These are phyloP conservation scores for Microbotryum silenes-acaulis DNA, from an alignment of 1,284 basidiomycete species.

Conservation along the genomic window DNA sequence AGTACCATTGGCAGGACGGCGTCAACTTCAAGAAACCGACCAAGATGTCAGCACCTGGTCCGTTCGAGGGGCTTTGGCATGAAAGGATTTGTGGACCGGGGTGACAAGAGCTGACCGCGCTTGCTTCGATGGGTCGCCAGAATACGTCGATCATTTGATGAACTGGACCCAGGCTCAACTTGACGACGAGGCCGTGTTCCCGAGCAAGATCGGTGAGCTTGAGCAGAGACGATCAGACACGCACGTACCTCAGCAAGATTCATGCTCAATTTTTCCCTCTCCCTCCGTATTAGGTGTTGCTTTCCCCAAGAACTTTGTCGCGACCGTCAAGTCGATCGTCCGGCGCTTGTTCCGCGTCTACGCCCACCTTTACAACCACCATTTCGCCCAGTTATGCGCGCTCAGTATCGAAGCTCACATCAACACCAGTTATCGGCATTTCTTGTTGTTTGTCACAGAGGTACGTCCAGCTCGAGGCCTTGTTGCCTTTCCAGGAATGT, in stretches of 20 bases:
- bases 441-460: slow-evolving; percentile 93
- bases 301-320: slow-evolving; percentile 84
- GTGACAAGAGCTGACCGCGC: slow-evolving; percentile 6
- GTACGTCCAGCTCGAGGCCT: slow-evolving; percentile 44
- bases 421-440: slow-evolving; percentile 98
- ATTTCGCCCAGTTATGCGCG: slow-evolving; percentile 98
- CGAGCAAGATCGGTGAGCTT: slow-evolving; percentile 76
- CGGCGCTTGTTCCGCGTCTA: slow-evolving; percentile 93
- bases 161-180: slow-evolving; percentile 93
- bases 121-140: slow-evolving; percentile 38
- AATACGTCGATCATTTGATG: slow-evolving; percentile 98
- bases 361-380: slow-evolving; percentile 97
- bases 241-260: not conserved
- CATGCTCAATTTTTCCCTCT: not conserved
- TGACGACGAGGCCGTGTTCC: slow-evolving; percentile 89
- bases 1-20: slow-evolving; percentile 98
- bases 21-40: slow-evolving; percentile 85
- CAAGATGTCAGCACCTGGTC: slow-evolving; percentile 71
- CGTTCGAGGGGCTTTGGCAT: not conserved
- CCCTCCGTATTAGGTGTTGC: slow-evolving; percentile 57
- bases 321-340: slow-evolving; percentile 85
- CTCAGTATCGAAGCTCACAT: slow-evolving; percentile 97
- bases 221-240: not conserved
- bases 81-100: not conserved
- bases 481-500: not conserved